phyloP scores from a whole-genome alignment of 2,329 filamentous ascomycete species.

The Calonectria montana region DNA sequence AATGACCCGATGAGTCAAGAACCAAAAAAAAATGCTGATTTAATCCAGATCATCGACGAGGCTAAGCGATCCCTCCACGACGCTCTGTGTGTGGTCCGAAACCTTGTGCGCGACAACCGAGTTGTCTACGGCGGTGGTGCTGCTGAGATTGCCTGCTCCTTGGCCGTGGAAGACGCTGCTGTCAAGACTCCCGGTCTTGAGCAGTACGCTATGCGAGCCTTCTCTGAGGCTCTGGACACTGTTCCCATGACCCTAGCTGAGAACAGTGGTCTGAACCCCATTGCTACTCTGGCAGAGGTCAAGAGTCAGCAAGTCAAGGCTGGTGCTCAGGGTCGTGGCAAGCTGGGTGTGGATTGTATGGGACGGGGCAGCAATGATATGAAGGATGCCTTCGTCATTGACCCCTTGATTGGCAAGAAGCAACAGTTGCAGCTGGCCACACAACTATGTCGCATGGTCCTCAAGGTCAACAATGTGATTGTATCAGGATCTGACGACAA shows the following conservation, averaged over 20 bases:
- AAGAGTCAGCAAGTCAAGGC: slow-evolving; percentile 97
- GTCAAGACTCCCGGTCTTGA: slow-evolving; percentile 96
- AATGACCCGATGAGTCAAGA: background rate
- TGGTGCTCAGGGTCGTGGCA: slow-evolving; percentile 59
- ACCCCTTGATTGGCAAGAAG: slow-evolving; percentile 97
- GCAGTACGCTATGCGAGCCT: slow-evolving; percentile 99
- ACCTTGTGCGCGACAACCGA: slow-evolving; percentile 94
- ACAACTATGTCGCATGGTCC: slow-evolving; percentile 96
- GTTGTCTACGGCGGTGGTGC: slow-evolving; percentile 98
- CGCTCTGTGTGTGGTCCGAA: slow-evolving; percentile 96
- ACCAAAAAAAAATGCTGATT: slow-evolving; percentile 30
- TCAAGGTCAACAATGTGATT: slow-evolving; percentile 98
- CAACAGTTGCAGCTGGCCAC: slow-evolving; percentile 97
- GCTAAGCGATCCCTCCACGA: slow-evolving; percentile 98
- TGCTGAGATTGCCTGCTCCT: slow-evolving; percentile 95
- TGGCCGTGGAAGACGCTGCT: slow-evolving; percentile 95
- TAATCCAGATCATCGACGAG: slow-evolving; percentile 90
- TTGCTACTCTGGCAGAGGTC: slow-evolving; percentile 92
- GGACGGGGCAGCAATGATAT: slow-evolving; percentile 94
- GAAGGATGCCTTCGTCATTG: slow-evolving; percentile 98
- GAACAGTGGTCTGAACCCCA: slow-evolving; percentile 96
- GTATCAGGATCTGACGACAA: slow-evolving; percentile 88
- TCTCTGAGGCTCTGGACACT: slow-evolving; percentile 92
- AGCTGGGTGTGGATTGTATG: slow-evolving; percentile 98
- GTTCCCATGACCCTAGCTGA: slow-evolving; percentile 96